Conservation (phyloP, 352 stramenopile genomes). For the Pythium brachiatum region DNA sequence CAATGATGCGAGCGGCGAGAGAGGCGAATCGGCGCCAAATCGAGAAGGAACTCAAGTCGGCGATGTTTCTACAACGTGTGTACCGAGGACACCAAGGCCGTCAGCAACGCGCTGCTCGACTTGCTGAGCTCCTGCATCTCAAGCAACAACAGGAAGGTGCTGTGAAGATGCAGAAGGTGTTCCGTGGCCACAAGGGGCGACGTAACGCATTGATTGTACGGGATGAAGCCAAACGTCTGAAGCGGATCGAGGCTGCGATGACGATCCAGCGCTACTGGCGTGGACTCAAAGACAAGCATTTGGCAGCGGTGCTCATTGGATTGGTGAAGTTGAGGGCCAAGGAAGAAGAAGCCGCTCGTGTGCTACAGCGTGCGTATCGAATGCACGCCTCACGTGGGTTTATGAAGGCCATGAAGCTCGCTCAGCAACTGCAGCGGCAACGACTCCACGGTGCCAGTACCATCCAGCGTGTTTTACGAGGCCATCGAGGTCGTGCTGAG, state of each 20-base stretch:
- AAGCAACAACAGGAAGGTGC: constrained; percentile 49
- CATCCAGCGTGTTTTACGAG: constrained; percentile 79
- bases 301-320: constrained; percentile 64
- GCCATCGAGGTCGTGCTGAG: constrained; percentile 68
- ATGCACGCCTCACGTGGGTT: constrained; percentile 59
- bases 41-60: constrained; percentile 42
- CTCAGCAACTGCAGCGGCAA: constrained; percentile 42
- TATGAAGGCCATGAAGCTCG: constrained; percentile 54
- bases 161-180: constrained; percentile 64
- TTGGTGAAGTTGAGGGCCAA: constrained; percentile 59
- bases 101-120: constrained; percentile 34
- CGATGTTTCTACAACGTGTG: constrained; percentile 68
- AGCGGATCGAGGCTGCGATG: constrained; percentile 47
- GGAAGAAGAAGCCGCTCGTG: constrained; percentile 56
- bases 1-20: constrained; percentile 44
- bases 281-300: constrained; percentile 71
- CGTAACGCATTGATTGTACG: constrained; percentile 40
- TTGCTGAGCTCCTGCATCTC: constrained; percentile 49
- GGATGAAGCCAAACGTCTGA: constrained; percentile 36
- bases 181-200: constrained; percentile 54
- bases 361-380: constrained; percentile 64
- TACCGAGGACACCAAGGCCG: constrained; percentile 70
- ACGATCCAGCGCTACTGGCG: constrained; percentile 81
- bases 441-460: constrained; percentile 40
- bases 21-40: constrained; percentile 43